Conservation (phyloP, 1,139 yeast genomes). For the Nakaseomyces glabratus region DNA sequence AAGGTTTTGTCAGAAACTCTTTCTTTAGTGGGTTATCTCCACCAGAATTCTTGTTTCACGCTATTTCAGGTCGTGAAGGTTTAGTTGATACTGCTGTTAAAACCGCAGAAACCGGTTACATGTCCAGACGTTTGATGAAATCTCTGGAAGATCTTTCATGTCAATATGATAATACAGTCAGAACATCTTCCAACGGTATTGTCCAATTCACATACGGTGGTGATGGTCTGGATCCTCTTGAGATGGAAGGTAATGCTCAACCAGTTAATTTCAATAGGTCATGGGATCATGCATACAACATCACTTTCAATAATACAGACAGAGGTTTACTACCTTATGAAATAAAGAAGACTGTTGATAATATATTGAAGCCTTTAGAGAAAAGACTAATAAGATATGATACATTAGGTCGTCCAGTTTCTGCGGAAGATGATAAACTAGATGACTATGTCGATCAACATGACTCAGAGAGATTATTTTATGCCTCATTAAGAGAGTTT, state of each 20-base stretch:
- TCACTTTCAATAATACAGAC: slow-evolving; percentile 53
- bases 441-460: slow-evolving; percentile 65
- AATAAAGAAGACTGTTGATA: slow-evolving; percentile 47
- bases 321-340: slow-evolving; percentile 62
- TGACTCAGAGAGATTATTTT: slow-evolving; percentile 81
- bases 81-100: slow-evolving; percentile 98
- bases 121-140: slow-evolving; percentile 98
- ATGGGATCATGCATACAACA: slow-evolving; percentile 84
- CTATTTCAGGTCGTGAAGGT: slow-evolving; percentile 99
- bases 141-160: slow-evolving; percentile 93
- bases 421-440: slow-evolving; percentile 36
- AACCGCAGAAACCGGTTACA: slow-evolving; percentile 98
- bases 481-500: slow-evolving; percentile 61
- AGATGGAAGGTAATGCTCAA: slow-evolving; percentile 97
- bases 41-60: slow-evolving; percentile 95
- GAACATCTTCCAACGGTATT: slow-evolving; percentile 91
- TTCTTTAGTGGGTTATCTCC: slow-evolving; percentile 91
- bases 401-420: slow-evolving; percentile 55
- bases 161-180: slow-evolving; percentile 87
- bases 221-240: slow-evolving; percentile 95
- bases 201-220: slow-evolving; percentile 99
- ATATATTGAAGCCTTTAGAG: slow-evolving; percentile 54
- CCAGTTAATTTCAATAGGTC: slow-evolving; percentile 92
- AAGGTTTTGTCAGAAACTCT: slow-evolving; percentile 95
- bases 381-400: slow-evolving; percentile 54